These are phyloP conservation scores for Chlamydomonas schloesseri DNA, from an alignment of 139 green algal genomes.

Conservation along the genomic window DNA sequence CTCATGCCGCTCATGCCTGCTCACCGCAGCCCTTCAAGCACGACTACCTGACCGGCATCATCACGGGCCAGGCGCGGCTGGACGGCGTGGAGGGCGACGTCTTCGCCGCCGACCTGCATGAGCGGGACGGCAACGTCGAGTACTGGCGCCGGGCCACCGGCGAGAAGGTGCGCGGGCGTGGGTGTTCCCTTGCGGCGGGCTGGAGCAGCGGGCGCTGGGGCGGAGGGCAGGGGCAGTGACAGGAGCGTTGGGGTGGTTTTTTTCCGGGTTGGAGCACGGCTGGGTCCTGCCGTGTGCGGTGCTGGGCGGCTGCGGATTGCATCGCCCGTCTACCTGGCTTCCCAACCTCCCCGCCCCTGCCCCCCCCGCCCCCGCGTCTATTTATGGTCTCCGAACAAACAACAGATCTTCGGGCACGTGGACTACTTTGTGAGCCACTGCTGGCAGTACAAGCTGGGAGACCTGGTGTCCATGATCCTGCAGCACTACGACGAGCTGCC, in stretches of 20 bases:
- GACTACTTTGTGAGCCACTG: conserved; percentile 44
- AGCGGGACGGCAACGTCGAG: conserved; percentile 28
- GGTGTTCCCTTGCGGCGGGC: no score
- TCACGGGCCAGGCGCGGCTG: neutral
- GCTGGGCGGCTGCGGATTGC: no score
- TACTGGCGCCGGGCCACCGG: conserved; percentile 22
- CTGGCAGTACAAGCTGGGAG: conserved; percentile 55
- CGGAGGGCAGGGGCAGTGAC: no score
- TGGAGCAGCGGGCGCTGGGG: no score
- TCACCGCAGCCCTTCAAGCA: conserved; percentile 7
- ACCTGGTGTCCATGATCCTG: conserved; percentile 52
- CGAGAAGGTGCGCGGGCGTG: neutral
- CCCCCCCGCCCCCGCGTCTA: no score
- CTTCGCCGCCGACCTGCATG: conserved; percentile 28
- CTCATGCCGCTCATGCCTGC: neutral
- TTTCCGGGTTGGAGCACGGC: no score
- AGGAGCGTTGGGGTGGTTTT: no score
- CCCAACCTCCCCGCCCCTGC: no score
- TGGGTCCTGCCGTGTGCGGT: no score
- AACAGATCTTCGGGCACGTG: conserved; percentile 23
- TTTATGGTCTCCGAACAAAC: no score
- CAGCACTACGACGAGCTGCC: conserved; percentile 55
- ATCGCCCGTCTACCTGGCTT: no score
- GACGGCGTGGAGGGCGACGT: conserved; percentile 30
- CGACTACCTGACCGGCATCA: conserved; percentile 19